A percentile compares a stretch with the other conserved stretches of the same genome.
Conservation (phyloP, 495 filamentous ascomycete genomes). For the Aspergillus haitiensis region DNA sequence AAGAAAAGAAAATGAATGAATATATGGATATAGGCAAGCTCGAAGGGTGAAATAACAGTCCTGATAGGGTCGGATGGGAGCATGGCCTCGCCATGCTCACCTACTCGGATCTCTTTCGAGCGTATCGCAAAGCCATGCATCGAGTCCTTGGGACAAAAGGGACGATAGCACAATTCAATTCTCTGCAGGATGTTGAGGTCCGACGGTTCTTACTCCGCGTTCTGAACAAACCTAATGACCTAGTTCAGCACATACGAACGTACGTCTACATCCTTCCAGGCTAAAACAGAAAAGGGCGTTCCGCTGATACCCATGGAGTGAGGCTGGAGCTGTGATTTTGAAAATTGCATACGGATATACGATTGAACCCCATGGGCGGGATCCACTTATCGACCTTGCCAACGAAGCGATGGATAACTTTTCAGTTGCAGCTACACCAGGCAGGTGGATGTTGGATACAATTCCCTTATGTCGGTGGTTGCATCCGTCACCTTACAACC, state of each 20-base stretch:
- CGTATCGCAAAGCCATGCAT: conserved; percentile 42
- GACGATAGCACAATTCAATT: conserved; percentile 30
- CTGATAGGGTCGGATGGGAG: conserved; percentile 38
- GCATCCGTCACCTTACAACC: neutral
- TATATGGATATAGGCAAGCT: too few species aligned
- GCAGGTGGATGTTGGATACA: conserved; percentile 45
- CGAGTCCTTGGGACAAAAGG: conserved; percentile 35
- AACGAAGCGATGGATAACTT: conserved; percentile 41
- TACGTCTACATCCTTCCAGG: conserved; percentile 12
- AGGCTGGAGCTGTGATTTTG: conserved; percentile 43
- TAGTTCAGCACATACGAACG: conserved; percentile 40
- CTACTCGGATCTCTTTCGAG: conserved; percentile 40
- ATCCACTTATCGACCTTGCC: conserved; percentile 43
- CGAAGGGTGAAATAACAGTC: neutral
- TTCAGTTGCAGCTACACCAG: conserved; percentile 35
- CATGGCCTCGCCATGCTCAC: conserved; percentile 34
- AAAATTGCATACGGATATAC: conserved; percentile 51
- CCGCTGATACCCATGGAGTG: conserved; percentile 16
- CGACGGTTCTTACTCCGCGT: conserved; percentile 43
- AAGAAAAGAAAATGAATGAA: neutral
- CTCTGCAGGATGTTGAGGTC: conserved; percentile 37
- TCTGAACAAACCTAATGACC: conserved; percentile 33
- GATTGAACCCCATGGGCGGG: conserved; percentile 35
- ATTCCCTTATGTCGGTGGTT: conserved; percentile 25
- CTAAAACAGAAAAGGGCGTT: too few species aligned